Percentiles rank a stretch among this genome's conserved stretches.
These are phyloP conservation scores for Populus tomentosa DNA, from an alignment of 441 rosid genomes.

Conservation along the genomic window DNA sequence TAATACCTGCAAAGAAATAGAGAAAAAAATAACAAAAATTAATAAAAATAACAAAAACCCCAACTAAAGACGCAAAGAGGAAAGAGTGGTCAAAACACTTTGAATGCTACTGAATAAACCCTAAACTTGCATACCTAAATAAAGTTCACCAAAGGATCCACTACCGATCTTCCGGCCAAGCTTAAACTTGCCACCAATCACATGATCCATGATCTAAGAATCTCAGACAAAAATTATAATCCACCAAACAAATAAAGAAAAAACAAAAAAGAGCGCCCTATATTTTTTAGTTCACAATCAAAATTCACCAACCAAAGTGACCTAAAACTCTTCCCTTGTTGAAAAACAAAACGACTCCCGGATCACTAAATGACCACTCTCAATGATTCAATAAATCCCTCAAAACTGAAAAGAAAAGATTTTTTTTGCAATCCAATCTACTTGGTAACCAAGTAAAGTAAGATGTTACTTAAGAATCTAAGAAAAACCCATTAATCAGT, in stretches of 20 bases:
- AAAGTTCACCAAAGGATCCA: slow-evolving; percentile 96
- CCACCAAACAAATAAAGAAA: neutral
- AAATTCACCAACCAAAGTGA: slow-evolving; percentile 17
- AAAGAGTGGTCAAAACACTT: neutral
- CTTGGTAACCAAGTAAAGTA: neutral
- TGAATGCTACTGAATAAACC: slow-evolving; percentile 10
- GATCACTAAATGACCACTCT: slow-evolving; percentile 18
- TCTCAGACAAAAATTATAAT: slow-evolving; percentile 19
- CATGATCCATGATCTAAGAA: slow-evolving; percentile 62
- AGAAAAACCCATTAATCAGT: slow-evolving; percentile 23
- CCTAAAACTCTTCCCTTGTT: slow-evolving; percentile 19
- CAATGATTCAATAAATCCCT: slow-evolving; percentile 1
- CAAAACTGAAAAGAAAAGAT: neutral
- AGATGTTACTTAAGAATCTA: slow-evolving; percentile 17
- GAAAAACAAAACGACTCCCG: slow-evolving; percentile 17
- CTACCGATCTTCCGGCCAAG: slow-evolving; percentile 95
- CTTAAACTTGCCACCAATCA: slow-evolving; percentile 90
- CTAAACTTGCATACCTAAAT: slow-evolving; percentile 49
- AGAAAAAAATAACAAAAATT: neutral
- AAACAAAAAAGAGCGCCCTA: neutral
- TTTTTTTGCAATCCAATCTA: neutral
- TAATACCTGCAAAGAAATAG: slow-evolving; percentile 49
- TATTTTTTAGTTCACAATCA: slow-evolving; percentile 12
- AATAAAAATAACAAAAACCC: neutral
- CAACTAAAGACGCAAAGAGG: neutral